These are phyloP conservation scores for Sporothrix protearum DNA, from an alignment of 2,329 filamentous ascomycete species.

Conservation along the genomic window DNA sequence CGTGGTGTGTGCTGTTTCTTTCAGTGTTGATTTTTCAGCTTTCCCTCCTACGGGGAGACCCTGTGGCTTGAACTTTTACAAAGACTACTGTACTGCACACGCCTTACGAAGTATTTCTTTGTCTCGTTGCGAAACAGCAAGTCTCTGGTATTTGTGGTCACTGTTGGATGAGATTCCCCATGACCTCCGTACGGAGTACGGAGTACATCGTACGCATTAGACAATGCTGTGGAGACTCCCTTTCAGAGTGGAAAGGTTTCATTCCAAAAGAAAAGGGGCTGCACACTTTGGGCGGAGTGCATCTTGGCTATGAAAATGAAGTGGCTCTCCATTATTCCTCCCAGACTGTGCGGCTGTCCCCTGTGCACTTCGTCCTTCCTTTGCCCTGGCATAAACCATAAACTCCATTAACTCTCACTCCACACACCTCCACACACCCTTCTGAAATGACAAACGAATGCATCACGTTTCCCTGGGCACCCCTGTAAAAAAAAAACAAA, in stretches of 20 bases:
- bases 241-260: not conserved
- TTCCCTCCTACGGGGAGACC: not conserved
- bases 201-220: no score
- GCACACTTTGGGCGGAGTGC: constrained; percentile 6
- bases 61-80: not conserved
- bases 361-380: not conserved
- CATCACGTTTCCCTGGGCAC: constrained; percentile 7
- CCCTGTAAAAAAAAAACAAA: not conserved
- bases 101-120: not conserved
- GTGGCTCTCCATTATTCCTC: not conserved
- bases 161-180: not conserved
- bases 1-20: not conserved
- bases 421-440: not conserved
- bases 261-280: not conserved
- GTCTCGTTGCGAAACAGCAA: constrained; percentile 1
- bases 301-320: not conserved
- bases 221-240: not conserved
- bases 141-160: not conserved
- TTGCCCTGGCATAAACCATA: not conserved
- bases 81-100: not conserved
- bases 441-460: constrained; percentile 15
- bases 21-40: not conserved
- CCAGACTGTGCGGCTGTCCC: not conserved
- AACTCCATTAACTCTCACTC: not conserved
- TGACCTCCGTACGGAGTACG: no score